A percentile compares a stretch with the other conserved stretches of the same genome.
These are phyloP conservation scores for Oryza rufipogon DNA, from an alignment of 176 grass and related monocot genomes.

Conservation along the genomic window DNA sequence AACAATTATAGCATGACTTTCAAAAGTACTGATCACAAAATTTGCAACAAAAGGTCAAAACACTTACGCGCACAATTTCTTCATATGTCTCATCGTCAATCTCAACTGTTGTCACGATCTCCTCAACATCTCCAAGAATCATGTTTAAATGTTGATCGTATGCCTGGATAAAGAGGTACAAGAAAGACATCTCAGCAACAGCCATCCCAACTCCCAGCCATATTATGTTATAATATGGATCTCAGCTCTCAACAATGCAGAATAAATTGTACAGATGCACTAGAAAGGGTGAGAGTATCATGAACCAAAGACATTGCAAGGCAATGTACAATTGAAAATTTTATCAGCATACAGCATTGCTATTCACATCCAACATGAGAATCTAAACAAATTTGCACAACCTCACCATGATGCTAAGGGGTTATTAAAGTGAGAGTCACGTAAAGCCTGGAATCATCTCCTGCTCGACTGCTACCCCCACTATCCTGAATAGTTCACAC, in stretches of 20 bases:
- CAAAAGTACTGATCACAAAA: neutral
- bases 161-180: conserved; percentile 54
- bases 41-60: neutral
- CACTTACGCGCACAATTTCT: conserved; percentile 91
- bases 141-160: conserved; percentile 99
- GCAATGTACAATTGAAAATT: neutral
- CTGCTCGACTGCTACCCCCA: neutral
- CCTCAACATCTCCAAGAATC: conserved; percentile 99
- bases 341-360: neutral
- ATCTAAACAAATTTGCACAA: neutral
- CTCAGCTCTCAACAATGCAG: neutral
- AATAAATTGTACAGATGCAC: neutral
- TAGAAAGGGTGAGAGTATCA: neutral
- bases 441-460: neutral
- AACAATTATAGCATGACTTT: neutral
- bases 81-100: conserved; percentile 99
- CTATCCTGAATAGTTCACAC: neutral
- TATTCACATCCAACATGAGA: neutral
- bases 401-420: neutral
- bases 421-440: neutral
- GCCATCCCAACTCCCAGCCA: neutral
- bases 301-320: neutral
- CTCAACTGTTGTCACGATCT: conserved; percentile 89
- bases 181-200: neutral
- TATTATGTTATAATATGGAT: neutral